Base-by-base conservation (phyloP, 164 flowering plant genomes). In the Chloranthus sessilifolius region DNA sequence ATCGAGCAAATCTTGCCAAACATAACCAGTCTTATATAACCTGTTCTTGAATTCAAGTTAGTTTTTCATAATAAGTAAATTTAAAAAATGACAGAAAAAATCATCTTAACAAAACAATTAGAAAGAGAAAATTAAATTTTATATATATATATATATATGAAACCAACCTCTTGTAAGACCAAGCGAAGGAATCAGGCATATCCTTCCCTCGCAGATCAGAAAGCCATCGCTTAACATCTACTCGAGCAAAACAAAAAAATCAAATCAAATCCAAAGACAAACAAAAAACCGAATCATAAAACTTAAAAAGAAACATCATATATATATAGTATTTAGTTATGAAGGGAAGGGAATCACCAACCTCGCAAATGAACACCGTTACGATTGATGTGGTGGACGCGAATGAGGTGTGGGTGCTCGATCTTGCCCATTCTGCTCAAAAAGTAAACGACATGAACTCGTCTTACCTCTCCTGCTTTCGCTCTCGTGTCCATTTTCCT, bases 201-300 rank as follows among this genome's bases (percentile, higher is more conserved):
- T 78, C 79, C 53, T 73, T 82, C 21, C 96, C 96, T 48, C 94
- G 61, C 71, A 85, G 46, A 15, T 79, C 86, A 20, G 76, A 73
- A 9, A 88, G 60, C 94, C 96, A 88, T 60, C 83, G 72, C 79
- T 85, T 88, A 7, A 88, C 71, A 68, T 88, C 96, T 81, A 26
- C 27, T 21, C 27, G 7, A 41, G 4, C 3, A 23, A 12, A 53
- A 44, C 35, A n/a, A 5, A 38, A n/a, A n/a, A 1, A 22, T 24
- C 6, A 29, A 30, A 30, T 10, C 29, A 47, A 55, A 50, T 12
- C 24, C 10, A 28, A 3, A 35, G 10, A n/a, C 4, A 20, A 15
- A 5, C 3, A 23, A 24, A 16, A 12, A 3, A 16, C 11, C 26
- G 15, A 5, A 34, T 19, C 17, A 19, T 2, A 15, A 29, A 43